Percentiles rank a stretch among this genome's conserved stretches.
These are phyloP conservation scores for Aspergillus wentii DNA, from an alignment of 495 filamentous ascomycete genomes.

Conservation along the genomic window DNA sequence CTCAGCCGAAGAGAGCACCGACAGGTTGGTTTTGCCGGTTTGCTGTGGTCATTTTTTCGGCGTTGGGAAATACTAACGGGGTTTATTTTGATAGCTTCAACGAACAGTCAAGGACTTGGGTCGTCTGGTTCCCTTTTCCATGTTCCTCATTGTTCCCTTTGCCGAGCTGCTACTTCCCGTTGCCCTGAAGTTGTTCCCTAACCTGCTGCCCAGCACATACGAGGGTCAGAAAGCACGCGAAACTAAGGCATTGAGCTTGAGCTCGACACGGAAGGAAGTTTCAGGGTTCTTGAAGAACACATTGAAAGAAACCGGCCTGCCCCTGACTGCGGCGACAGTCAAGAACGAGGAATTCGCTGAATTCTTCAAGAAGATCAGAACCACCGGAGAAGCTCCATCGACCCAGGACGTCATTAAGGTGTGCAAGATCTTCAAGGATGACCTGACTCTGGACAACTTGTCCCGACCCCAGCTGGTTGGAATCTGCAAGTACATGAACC, in stretches of 20 bases:
- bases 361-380: conserved; percentile 95
- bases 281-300: conserved; percentile 87
- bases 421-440: conserved; percentile 99
- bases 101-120: conserved; percentile 91
- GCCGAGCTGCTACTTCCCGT: conserved; percentile 93
- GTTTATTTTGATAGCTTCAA: conserved; percentile 66
- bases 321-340: conserved; percentile 76
- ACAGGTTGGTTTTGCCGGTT: conserved; percentile 48
- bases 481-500: conserved; percentile 98
- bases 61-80: conserved; percentile 9
- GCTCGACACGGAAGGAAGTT: conserved; percentile 89
- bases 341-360: conserved; percentile 94
- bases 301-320: conserved; percentile 86
- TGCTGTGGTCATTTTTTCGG: no score
- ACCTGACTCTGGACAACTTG: conserved; percentile 94
- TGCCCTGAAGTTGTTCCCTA: conserved; percentile 91
- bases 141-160: conserved; percentile 95
- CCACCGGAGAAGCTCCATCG: conserved; percentile 84
- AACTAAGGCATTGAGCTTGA: conserved; percentile 73
- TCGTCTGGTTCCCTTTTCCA: conserved; percentile 90
- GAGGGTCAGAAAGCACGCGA: conserved; percentile 89
- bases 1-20: conserved; percentile 88
- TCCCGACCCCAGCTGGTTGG: conserved; percentile 93
- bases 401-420: conserved; percentile 94
- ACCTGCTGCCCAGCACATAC: conserved; percentile 94